Evolutionary conservation across 2,329 filamentous ascomycete species (phyloP), one percentile per base, ranked within the genome.

Genomic region (Cordyceps tenuipes): DNA sequence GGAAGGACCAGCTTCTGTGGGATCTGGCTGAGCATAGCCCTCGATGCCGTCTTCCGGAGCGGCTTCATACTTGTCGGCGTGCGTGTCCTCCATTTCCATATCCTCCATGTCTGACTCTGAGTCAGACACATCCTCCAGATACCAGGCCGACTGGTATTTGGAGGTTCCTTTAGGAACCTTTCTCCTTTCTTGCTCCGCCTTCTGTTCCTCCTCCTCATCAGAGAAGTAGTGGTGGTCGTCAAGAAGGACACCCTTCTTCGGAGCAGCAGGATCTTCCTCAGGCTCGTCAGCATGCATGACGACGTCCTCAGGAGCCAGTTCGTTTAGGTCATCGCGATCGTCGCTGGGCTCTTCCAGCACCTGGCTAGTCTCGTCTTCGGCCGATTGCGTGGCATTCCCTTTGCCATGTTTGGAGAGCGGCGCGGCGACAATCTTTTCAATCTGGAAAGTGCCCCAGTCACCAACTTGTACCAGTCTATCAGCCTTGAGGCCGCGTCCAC

Each of bases 171-270:
- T 90, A 0, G 94, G 94, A 23, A 99, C 75, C 63, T 85, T 84
- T 41, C 80, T 74, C 19, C 84, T 77, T 15, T 44, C 56, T 29
- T 61, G 67, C 19, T 68, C 68, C 51, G 73, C 69, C 47, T 82
- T 79, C 6, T 80, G 77, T 57, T 94, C 88, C 51, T 94, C 91
- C 15, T 31, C 49, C 48, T 97, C 93, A 0, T 97, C 93, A 0
- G 92, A 92, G 70, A 97, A 99, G 73, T 99, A 99, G 71, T 97
- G 93, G 72, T 99, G 93, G 65, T 97, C 93, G 66, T 99, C 94
- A 10, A 99, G 80, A 46, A 99, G 77, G 1, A 99, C 94, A 64
- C 93, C 94, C 75, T 93, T 96, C 69, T 87, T 86, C 48, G 81
- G 78, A 2, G 78, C 76, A 4, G 72, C 70, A 12, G 65, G 65